phyloP scores from a whole-genome alignment of 768 basidiomycete genomes.

The Fomitopsis pulvina region DNA sequence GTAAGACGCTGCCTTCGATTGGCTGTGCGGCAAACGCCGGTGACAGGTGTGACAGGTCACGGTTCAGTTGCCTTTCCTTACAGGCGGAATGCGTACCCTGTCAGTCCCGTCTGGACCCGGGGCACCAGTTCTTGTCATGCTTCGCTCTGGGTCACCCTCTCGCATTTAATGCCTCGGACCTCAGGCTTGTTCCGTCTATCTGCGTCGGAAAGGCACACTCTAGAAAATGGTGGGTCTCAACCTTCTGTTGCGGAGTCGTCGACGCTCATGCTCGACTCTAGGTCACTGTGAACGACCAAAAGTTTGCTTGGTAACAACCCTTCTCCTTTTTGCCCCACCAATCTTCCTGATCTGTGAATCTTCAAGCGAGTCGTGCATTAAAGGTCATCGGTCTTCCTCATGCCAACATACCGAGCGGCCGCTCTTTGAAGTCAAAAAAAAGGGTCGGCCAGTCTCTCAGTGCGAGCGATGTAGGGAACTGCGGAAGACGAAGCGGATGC shows the following conservation, averaged over 20 bases:
- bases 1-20: too few relatives aligned
- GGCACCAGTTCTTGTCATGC: background rate
- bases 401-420: slow-evolving; percentile 85
- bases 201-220: background rate
- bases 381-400: slow-evolving; percentile 87
- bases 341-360: background rate
- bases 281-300: slow-evolving; percentile 74
- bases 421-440: slow-evolving; percentile 90
- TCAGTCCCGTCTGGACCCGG: background rate
- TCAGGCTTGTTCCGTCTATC: background rate
- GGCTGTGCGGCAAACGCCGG: too few relatives aligned
- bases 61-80: background rate
- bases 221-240: background rate
- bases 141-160: background rate
- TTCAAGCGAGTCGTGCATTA: slow-evolving; percentile 83
- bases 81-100: background rate
- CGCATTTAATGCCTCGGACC: background rate
- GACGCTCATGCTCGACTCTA: slow-evolving; percentile 12
- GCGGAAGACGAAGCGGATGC: slow-evolving; percentile 72
- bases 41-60: background rate
- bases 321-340: background rate
- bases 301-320: slow-evolving; percentile 59
- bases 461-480: slow-evolving; percentile 81
- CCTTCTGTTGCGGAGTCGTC: background rate
- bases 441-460: slow-evolving; percentile 88